Evolutionary conservation across 2,329 filamentous ascomycete species (phyloP), one percentile per base, ranked within the genome.

Genomic region (Zalaria obscura): DNA sequence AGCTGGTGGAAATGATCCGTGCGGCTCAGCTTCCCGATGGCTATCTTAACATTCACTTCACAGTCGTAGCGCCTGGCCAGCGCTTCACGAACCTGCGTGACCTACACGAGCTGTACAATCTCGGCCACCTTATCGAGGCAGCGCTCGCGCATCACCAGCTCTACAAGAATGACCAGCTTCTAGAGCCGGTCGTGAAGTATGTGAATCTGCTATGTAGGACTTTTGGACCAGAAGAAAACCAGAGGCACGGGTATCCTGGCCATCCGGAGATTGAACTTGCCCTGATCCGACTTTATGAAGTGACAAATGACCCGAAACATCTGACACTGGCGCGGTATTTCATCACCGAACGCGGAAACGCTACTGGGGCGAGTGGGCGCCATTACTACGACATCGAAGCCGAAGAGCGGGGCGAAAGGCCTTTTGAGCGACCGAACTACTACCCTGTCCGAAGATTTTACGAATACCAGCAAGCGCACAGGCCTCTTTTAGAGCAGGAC

Each of bases 1-100:
- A 78, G 42, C 53, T 78, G n/a, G 73, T 75, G 0, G 59, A 64
- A 0, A 77, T 74, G 67, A 76, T 79, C 7, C 52, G 66, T 5
- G 55, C 50, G 2, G 75, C 76, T 0, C 75, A 79, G 56, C 67
- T 73, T 40, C 54, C 60, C 1, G 76, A 80, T 50, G 76, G 76
- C 1, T 80, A 80, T 50, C 52, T 80, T 25, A 79, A 79, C 50
- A 69, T 77, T 5, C 74, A 79, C 50, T 79, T 72, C 46, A 76
- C 72, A 0, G 69, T 79, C 0, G 70, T 76, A 1, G 71, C 73
- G 35, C 72, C 72, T 0, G 64, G 58, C 0, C 68, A 70, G 40
- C 55, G 74, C 5, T 79, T 73, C 60, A 66, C 69, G 0, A 78
- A 79, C 48, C 47, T 80, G 5, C 56, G 73, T 38, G 76, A 80